Conservation (phyloP, 2,329 filamentous ascomycete species). For the Fusarium sp. region DNA sequence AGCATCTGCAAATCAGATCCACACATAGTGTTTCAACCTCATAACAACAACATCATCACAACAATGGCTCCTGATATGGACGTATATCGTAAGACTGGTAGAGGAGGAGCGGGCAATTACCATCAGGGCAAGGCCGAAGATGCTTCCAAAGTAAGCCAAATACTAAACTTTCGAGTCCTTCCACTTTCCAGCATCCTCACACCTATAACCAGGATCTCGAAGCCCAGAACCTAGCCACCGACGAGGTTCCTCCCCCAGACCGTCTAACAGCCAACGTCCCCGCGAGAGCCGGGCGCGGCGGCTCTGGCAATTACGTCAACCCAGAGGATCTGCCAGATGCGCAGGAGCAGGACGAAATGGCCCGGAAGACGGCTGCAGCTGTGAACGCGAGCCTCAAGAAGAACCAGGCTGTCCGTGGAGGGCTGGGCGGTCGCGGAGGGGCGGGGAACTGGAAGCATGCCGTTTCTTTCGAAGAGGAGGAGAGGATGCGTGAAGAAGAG, state of each 20-base stretch:
- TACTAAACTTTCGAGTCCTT: neutral
- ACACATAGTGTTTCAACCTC: neutral
- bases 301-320: constrained; percentile 71
- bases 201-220: constrained; percentile 55
- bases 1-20: neutral
- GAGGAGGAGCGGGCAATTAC: constrained; percentile 74
- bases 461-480: constrained; percentile 46
- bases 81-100: constrained; percentile 66
- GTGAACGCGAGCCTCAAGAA: constrained; percentile 51
- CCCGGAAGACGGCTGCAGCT: constrained; percentile 53
- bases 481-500: constrained; percentile 44
- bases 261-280: constrained; percentile 46
- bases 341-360: constrained; percentile 53
- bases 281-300: constrained; percentile 69
- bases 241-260: constrained; percentile 45
- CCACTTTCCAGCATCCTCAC: neutral
- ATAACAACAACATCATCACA: constrained; percentile 7
- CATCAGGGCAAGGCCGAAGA: constrained; percentile 66
- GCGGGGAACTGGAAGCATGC: constrained; percentile 65
- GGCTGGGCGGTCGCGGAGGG: constrained; percentile 64
- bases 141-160: constrained; percentile 51
- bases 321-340: constrained; percentile 52
- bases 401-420: constrained; percentile 41
- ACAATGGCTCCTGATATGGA: constrained; percentile 53
- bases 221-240: constrained; percentile 52